Conservation (phyloP, 768 basidiomycete genomes). For the Astraeus odoratus region DNA sequence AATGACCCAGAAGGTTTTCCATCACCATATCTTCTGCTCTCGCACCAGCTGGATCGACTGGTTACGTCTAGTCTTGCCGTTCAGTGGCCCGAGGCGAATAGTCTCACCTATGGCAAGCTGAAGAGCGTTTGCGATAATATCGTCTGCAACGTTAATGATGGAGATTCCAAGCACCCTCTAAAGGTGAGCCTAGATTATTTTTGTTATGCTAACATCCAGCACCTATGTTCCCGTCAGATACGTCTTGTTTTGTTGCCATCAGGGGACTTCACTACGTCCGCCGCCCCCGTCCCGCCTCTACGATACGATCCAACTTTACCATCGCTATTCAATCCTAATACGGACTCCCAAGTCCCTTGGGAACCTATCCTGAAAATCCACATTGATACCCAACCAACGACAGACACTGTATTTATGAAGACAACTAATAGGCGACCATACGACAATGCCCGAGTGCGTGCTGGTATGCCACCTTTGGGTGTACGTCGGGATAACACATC, state of each 20-base stretch:
- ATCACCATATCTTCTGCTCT: slow-evolving; percentile 56
- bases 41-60: slow-evolving; percentile 56
- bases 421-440: slow-evolving; percentile 61
- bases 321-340: slow-evolving; percentile 30
- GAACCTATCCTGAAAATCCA: slow-evolving; percentile 38
- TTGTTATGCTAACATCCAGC: not conserved
- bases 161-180: slow-evolving; percentile 9
- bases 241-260: slow-evolving; percentile 42
- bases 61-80: slow-evolving; percentile 42
- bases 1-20: slow-evolving; percentile 41
- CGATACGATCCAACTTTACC: slow-evolving; percentile 33
- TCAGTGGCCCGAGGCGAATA: slow-evolving; percentile 37
- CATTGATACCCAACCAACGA: slow-evolving; percentile 50
- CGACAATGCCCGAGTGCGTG: slow-evolving; percentile 54
- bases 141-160: slow-evolving; percentile 25
- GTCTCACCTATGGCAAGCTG: slow-evolving; percentile 34
- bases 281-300: slow-evolving; percentile 27
- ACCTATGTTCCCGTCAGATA: slow-evolving; percentile 31
- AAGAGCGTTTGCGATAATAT: slow-evolving; percentile 40
- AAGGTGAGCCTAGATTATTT: slow-evolving; percentile 14
- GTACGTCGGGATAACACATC: not conserved
- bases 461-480: slow-evolving; percentile 33
- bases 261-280: slow-evolving; percentile 31
- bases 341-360: slow-evolving; percentile 19
- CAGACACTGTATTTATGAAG: slow-evolving; percentile 52